These are phyloP conservation scores for Punctularia strigosozonata DNA, from an alignment of 768 basidiomycete genomes.

Conservation along the genomic window DNA sequence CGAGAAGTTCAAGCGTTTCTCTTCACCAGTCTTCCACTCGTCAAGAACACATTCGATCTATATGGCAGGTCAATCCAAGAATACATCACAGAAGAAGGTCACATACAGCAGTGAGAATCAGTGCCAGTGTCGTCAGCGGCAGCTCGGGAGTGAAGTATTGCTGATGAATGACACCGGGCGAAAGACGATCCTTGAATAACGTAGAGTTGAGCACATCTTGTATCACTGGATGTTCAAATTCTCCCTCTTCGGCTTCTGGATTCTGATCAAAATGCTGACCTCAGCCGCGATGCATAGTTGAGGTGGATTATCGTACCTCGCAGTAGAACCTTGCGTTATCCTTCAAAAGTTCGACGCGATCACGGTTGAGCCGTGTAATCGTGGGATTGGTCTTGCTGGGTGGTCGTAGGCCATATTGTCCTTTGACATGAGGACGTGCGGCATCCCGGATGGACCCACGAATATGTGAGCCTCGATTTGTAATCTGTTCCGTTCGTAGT, in stretches of 20 bases:
- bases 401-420: slow-evolving; percentile 4
- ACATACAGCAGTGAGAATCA: slow-evolving; percentile 3
- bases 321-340: slow-evolving; percentile 10
- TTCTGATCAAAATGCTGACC: not conserved
- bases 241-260: slow-evolving; percentile 7
- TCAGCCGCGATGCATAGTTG: not conserved
- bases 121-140: not conserved
- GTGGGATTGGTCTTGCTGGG: not conserved
- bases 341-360: slow-evolving; percentile 12
- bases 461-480: slow-evolving; percentile 3
- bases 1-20: not conserved
- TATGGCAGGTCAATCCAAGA: too few species aligned
- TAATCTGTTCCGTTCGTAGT: slow-evolving; percentile 1
- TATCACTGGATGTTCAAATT: slow-evolving; percentile 15
- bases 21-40: not conserved
- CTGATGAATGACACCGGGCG: slow-evolving; percentile 14
- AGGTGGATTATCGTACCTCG: slow-evolving; percentile 7
- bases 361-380: slow-evolving; percentile 4
- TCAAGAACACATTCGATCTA: not conserved
- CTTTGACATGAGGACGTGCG: slow-evolving; percentile 1
- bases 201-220: slow-evolving; percentile 13
- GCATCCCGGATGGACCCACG: slow-evolving; percentile 2
- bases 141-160: slow-evolving; percentile 14
- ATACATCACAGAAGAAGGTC: too few species aligned
- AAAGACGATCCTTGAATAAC: slow-evolving; percentile 16